Evolutionary conservation across 2,329 filamentous ascomycete genomes (phyloP), one percentile per base, ranked within the genome.

Genomic region (Chalaropsis thielavioides): DNA sequence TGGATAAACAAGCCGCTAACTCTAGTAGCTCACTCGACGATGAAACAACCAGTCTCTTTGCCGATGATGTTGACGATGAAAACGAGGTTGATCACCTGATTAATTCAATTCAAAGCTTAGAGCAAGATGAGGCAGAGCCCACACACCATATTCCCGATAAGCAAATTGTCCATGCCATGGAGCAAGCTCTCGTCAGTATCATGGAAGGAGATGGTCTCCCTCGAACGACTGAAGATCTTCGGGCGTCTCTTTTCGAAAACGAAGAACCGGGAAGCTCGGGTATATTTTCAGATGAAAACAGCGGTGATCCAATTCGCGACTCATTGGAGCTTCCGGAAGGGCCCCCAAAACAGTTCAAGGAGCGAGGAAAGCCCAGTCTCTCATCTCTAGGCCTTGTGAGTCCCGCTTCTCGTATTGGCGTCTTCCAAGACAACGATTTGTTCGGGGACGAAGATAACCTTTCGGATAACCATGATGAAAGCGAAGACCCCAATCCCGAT

Each of bases 361-460:
- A 82, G 58, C 75, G 72, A 43, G 81, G 84, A 35, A 95, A 88
- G 74, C 92, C 91, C 27, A 99, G 89, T 72, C 84, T 99, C 68
- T 88, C 92, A 11, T 96, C 94, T 0, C 77, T 99, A 2, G 94
- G 94, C 0, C 82, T 99, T 4, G 90, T 99, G 1, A 95, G 90
- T 67, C 87, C 88, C 5, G 89, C 90, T 15, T 90, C 89, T 17
- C 86, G 90, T 24, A 91, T 92, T 67, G 92, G 92, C 1, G 94
- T 99, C 1, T 99, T 99, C 73, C 84, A 89, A 6, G 89, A 96
- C 69, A 89, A 97, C 72, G 90, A 97, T 72, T 82, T 99, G 4
- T 97, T 96, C 72, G 88, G 86, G 1, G 92, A 97, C 68, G 90
- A 95, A 71, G 84, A 89, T 70, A 91, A 86, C 70, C 79, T 92